These are phyloP conservation scores for Bullera alba DNA, from an alignment of 768 basidiomycete species.

Conservation along the genomic window DNA sequence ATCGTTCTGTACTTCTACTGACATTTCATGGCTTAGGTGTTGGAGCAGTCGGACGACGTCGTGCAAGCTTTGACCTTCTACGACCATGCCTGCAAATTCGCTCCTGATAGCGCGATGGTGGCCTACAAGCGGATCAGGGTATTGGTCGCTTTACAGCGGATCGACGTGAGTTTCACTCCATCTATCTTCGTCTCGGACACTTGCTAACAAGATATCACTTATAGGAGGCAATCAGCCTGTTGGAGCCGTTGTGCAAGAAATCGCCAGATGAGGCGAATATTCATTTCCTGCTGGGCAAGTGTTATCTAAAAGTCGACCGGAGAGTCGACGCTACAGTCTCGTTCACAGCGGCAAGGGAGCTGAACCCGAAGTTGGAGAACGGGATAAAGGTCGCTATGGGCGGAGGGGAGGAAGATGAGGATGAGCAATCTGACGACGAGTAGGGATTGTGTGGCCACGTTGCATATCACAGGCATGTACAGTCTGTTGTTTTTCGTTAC, in stretches of 20 bases:
- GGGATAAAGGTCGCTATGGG: constrained; percentile 50
- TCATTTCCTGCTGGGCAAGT: constrained; percentile 88
- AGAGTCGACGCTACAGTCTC: constrained; percentile 70
- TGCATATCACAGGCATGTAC: too few relatives aligned
- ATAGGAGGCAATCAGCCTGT: constrained; percentile 72
- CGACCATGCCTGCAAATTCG: constrained; percentile 67
- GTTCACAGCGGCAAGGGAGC: constrained; percentile 84
- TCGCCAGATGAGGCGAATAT: constrained; percentile 96
- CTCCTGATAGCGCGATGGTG: constrained; percentile 85
- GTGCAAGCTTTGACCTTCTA: constrained; percentile 70
- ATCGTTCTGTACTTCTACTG: neutral
- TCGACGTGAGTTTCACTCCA: constrained; percentile 56
- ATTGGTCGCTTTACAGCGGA: constrained; percentile 73
- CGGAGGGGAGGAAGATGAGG: constrained; percentile 56
- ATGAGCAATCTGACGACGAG: too few relatives aligned
- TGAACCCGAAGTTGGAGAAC: constrained; percentile 79
- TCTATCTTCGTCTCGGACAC: neutral
- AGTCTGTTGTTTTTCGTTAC: too few relatives aligned
- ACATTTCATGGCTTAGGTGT: constrained; percentile 63
- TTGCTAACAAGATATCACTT: neutral
- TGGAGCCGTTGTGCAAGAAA: constrained; percentile 68
- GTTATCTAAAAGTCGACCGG: constrained; percentile 75
- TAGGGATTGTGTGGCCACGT: too few relatives aligned
- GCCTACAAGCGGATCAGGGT: constrained; percentile 91
- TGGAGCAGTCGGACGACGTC: constrained; percentile 75